Evolutionary conservation across 2,329 filamentous ascomycete species (phyloP), one percentile per base, ranked within the genome.

Genomic region (Fusarium sp.): DNA sequence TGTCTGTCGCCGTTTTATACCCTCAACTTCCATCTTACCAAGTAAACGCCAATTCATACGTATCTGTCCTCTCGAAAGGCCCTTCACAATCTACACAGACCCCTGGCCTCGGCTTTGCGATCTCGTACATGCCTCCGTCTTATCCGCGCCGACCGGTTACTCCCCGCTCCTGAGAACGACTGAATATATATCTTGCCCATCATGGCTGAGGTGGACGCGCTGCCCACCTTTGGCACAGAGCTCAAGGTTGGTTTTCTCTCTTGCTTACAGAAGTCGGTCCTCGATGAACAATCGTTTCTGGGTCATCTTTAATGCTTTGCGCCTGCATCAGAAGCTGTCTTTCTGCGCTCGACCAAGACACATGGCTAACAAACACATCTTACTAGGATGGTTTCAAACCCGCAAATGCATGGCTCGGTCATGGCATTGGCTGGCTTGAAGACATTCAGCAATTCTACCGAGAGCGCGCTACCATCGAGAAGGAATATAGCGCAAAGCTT

Each of bases 401-500:
- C 19, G 94, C 96, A 78, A 97, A 94, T 81, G 89, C 87, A 74
- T 99, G 96, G 96, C 92, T 96, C 58, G 86, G 89, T 67, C 90
- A 92, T 78, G 94, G 95, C 68, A 97, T 99, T 78, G 84, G 88
- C 70, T 99, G 95, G 95, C 89, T 99, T 62, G 95, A 97, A 75
- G 96, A 99, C 75, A 92, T 99, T 67, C 93, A 99, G 79, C 90
- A 93, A 76, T 99, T 98, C 83, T 99, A 98, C 84, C 92, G 96
- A 68, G 96, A 99, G 80, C 89, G 96, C 59, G 93, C 93, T 76
- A 89, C 84, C 35, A 97, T 99, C 78, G 96, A 99, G 82, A 97
- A 97, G 82, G 96, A 99, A 79, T 98, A 99, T 79, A 92, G 93
- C 74, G 87, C 91, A 68, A 98, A 95, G 80, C 89, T 99, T 68